A percentile compares a stretch with the other conserved stretches of the same genome.
Evolutionary conservation across 768 basidiomycete genomes (phyloP).

Genomic region (Naganishia vishniacii): DNA sequence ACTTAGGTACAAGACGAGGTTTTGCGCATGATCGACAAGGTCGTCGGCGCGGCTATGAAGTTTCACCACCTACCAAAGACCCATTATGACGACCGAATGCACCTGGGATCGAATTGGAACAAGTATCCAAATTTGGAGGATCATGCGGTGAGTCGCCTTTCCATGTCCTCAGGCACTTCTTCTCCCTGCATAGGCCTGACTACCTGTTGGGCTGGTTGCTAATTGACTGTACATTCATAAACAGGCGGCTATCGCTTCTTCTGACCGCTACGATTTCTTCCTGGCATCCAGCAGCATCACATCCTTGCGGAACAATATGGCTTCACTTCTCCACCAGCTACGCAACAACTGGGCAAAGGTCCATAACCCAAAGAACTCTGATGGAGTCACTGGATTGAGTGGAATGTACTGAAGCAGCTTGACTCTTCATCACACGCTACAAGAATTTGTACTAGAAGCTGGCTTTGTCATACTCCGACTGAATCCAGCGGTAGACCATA

Average conservation of each 20-base stretch:
- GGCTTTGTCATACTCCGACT: no score
- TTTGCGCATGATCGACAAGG: not conserved
- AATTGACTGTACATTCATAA: no score
- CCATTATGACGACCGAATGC: constrained; percentile 24
- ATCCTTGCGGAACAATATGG: not conserved
- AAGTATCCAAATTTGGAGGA: constrained; percentile 25
- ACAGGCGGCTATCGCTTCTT: constrained; percentile 24
- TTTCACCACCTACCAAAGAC: not conserved
- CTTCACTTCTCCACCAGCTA: not conserved
- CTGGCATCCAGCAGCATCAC: not conserved
- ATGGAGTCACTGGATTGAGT: not conserved
- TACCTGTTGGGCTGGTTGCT: no score
- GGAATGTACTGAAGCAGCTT: constrained; percentile 22
- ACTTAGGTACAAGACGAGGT: constrained; percentile 21
- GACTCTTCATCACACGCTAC: no score
- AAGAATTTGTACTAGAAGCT: no score
- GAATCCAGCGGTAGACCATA: no score
- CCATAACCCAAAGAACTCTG: constrained; percentile 15
- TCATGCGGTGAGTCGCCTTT: constrained; percentile 11
- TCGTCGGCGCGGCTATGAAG: not conserved
- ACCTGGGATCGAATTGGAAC: constrained; percentile 13
- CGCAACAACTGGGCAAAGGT: constrained; percentile 23
- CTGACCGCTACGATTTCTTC: constrained; percentile 24
- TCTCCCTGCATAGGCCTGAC: not conserved
- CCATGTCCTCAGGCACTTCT: no score